Evolutionary conservation across 345 rosid species (phyloP), one percentile per base, ranked within the genome.

Genomic region (Pelargonium nanum): DNA sequence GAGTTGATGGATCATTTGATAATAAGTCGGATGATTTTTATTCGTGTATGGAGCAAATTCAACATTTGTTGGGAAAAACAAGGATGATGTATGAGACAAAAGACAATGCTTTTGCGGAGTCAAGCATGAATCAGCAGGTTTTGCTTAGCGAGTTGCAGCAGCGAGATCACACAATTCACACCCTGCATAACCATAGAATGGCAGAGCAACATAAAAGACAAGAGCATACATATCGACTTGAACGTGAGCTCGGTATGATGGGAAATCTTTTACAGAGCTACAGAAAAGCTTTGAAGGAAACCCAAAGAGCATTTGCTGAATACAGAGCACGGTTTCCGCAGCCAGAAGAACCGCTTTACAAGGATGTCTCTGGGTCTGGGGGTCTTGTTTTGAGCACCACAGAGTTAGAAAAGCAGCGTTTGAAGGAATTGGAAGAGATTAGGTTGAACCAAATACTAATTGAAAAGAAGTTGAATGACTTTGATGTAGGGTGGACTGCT

Each of bases 161-260:
- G 52, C 80, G 79, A 65, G 79, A 65, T 28, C 64, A 40, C 58
- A 2, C 74, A 26, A 80, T 85, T 22, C 86, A 81, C 45, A 82
- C 81, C 19, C 67, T 89, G 83, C 83, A 87, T 2, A 83, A 81
- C 76, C 61, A 70, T 62, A 83, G 74, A 75, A 53, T 25, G 4
- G 96, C 85, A 63, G 94, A 85, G 71, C 77, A 69, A 67, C 83
- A 70, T 45, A 85, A 75, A 68, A 75, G 80, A 59, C 74, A 80
- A 40, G 3, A 63, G 58, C 82, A 81, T 67, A 72, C 77, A 24
- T 79, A 72, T 77, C 81, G 73, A 79, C 85, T 87, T 30, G 91
- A 85, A 75, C 83, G 62, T 52, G 98, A 92, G 70, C 77, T 93
- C 58, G 65, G 60, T 63, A 74, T 84, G 83, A 83, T 93, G 99